Percentiles rank a stretch among this genome's conserved stretches.
Evolutionary conservation across 2,329 filamentous ascomycete genomes (phyloP).

Genomic region (Fusarium sambucinum): DNA sequence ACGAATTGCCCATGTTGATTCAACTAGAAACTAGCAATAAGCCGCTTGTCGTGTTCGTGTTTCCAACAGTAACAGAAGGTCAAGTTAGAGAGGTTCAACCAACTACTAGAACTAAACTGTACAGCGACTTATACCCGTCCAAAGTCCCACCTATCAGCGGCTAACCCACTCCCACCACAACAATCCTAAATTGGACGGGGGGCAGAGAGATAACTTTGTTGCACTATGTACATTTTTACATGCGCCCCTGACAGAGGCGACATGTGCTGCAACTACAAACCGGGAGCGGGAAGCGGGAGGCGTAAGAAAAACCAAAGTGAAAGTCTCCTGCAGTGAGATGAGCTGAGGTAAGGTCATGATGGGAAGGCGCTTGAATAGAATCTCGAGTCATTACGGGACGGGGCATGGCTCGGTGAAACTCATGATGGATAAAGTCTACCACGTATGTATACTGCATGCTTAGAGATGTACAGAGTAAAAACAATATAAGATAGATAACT

Average conservation of each 20-base stretch:
- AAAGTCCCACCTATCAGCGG: constrained; percentile 40
- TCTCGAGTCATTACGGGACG: constrained; percentile 19
- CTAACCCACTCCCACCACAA: constrained; percentile 35
- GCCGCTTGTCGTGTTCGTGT: constrained; percentile 40
- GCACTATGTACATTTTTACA: constrained; percentile 13
- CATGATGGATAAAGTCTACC: background rate
- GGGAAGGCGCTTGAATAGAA: constrained; percentile 13
- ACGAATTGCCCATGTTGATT: constrained; percentile 2
- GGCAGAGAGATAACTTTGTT: constrained; percentile 1
- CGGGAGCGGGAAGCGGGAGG: constrained; percentile 10
- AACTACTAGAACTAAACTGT: constrained; percentile 1
- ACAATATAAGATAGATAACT: background rate
- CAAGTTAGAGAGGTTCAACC: background rate
- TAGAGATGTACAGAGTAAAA: background rate
- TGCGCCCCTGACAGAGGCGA: constrained; percentile 36
- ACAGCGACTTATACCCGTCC: constrained; percentile 35
- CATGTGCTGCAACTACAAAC: constrained; percentile 3
- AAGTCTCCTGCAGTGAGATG: constrained; percentile 5
- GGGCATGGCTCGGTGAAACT: constrained; percentile 13
- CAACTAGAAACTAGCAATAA: constrained; percentile 8
- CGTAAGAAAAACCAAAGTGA: constrained; percentile 1
- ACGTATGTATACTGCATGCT: too few species aligned
- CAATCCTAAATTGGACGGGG: constrained; percentile 34
- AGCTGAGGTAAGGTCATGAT: constrained; percentile 14
- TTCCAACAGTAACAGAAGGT: constrained; percentile 29